Evolutionary conservation across 2,329 filamentous ascomycete species (phyloP).

Genomic region (Calonectria crousiana): DNA sequence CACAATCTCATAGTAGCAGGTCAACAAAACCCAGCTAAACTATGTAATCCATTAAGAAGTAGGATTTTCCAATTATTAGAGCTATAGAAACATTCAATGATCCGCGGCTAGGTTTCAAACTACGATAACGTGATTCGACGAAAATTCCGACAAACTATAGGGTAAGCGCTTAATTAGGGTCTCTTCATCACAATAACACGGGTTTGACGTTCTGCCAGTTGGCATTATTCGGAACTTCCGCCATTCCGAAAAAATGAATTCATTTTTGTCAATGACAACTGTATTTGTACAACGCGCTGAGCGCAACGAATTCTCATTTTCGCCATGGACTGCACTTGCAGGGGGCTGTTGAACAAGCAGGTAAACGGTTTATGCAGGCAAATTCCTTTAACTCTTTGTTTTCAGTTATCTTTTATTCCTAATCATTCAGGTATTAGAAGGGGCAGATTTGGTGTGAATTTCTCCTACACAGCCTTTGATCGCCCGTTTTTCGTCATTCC

Average conservation of each 20-base stretch:
- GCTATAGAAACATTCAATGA: neutral
- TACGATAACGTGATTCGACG: neutral
- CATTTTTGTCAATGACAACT: neutral
- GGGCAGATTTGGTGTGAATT: neutral
- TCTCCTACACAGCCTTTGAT: neutral
- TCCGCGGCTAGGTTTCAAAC: fast-evolving
- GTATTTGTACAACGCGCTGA: neutral
- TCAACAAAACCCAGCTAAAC: no score
- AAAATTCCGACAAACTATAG: neutral
- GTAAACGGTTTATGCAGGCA: neutral
- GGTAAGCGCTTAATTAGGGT: neutral
- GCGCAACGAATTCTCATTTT: neutral
- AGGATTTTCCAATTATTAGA: neutral
- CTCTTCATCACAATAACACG: neutral
- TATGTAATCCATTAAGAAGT: neutral
- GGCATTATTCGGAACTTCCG: neutral
- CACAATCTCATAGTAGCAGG: no score
- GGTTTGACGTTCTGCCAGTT: neutral
- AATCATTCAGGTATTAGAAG: neutral
- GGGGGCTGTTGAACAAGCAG: fast-evolving
- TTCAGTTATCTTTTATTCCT: neutral
- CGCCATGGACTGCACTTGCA: neutral
- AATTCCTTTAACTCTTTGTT: neutral
- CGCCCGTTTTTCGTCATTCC: neutral
- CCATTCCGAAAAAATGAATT: neutral